These are phyloP conservation scores for Penicillium herquei DNA, from an alignment of 495 filamentous ascomycete genomes.

Conservation along the genomic window DNA sequence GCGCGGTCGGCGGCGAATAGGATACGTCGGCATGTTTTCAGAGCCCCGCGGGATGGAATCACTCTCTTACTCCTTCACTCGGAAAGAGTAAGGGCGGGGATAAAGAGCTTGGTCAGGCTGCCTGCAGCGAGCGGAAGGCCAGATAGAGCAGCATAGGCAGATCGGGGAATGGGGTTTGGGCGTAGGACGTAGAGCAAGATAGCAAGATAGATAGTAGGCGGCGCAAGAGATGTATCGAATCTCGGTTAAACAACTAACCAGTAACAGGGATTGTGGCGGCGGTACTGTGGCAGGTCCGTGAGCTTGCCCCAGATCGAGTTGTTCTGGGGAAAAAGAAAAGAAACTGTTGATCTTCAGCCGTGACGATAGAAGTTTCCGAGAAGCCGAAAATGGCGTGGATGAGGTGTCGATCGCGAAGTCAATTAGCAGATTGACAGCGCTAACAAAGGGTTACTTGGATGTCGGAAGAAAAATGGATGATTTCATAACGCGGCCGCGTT, in stretches of 20 bases:
- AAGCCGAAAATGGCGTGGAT: neutral
- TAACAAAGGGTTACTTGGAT: neutral
- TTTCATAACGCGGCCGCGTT: conserved; percentile 14
- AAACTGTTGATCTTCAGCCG: conserved; percentile 1
- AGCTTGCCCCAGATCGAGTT: conserved; percentile 4
- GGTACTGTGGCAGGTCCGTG: conserved; percentile 5
- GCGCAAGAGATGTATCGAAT: neutral
- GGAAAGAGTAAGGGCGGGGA: conserved; percentile 2
- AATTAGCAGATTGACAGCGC: conserved; percentile 1
- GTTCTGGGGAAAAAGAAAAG: conserved; percentile 1
- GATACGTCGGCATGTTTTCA: conserved; percentile 36
- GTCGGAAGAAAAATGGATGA: conserved; percentile 16
- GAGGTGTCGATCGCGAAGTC: conserved; percentile 6
- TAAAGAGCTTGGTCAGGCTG: conserved; percentile 9
- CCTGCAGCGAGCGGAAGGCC: conserved; percentile 17
- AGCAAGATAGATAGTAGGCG: conserved; percentile 1
- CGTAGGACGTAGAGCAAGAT: neutral
- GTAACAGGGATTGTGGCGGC: neutral
- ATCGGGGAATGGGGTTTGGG: neutral
- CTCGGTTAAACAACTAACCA: neutral
- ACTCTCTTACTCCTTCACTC: neutral
- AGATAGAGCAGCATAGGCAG: conserved; percentile 20
- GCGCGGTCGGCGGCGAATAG: conserved; percentile 46
- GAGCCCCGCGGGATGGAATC: conserved; percentile 15
- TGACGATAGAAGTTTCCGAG: neutral